phyloP scores from a whole-genome alignment of 345 rosid species.

The Eucalyptus regnans region DNA sequence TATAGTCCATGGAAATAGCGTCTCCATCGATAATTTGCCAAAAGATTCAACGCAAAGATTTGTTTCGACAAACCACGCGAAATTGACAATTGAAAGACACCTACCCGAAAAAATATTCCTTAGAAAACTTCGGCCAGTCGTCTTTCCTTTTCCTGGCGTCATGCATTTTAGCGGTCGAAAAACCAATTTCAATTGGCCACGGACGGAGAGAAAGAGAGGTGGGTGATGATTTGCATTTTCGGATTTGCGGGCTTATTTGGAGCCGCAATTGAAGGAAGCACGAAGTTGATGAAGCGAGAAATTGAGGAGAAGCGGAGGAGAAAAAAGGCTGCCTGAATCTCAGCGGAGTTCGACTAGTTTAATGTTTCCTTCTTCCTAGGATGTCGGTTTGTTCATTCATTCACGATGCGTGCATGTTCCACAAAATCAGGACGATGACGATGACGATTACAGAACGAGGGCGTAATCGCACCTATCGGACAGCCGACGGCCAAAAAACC shows the following conservation, averaged over 20 bases:
- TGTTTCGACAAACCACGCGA: fast-evolving
- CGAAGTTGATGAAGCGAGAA: background rate
- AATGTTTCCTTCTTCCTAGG: background rate
- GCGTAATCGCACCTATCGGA: no score
- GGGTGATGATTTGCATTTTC: background rate
- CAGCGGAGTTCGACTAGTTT: background rate
- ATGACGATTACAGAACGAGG: fast-evolving
- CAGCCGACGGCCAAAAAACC: no score
- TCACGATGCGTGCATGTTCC: background rate
- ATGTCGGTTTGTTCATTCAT: background rate
- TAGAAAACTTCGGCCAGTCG: no score
- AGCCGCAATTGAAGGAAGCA: background rate
- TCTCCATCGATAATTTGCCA: background rate
- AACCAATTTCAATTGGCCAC: background rate
- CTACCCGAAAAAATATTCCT: no score
- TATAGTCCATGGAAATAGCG: background rate
- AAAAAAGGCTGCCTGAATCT: background rate
- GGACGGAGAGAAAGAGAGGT: background rate
- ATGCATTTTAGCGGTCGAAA: background rate
- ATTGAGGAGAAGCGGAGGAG: background rate
- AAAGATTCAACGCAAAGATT: background rate
- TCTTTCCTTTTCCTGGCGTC: background rate
- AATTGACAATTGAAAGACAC: no score
- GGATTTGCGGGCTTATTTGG: background rate
- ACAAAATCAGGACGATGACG: background rate